Conservation (phyloP, 2,329 filamentous ascomycete genomes). For the Samsoniella hepiali region DNA sequence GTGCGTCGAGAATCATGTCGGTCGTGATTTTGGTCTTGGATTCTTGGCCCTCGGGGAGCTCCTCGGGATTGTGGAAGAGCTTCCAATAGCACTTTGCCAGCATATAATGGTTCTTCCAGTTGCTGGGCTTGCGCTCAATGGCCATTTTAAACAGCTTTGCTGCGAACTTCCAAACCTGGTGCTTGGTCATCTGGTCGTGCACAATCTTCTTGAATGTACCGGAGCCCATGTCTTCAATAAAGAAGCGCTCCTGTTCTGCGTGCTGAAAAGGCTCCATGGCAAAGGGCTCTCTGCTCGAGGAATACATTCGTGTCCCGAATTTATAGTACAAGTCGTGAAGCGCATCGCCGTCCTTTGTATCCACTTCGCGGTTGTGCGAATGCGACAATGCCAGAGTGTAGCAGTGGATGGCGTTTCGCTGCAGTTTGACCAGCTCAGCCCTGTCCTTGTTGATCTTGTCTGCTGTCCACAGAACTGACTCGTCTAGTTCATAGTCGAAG, state of each 20-base stretch:
- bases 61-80: conserved; percentile 52
- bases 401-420: conserved; percentile 80
- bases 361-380: conserved; percentile 44
- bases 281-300: conserved; percentile 60
- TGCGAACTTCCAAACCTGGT: conserved; percentile 61
- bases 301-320: conserved; percentile 60
- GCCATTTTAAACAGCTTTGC: conserved; percentile 55
- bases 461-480: conserved; percentile 81
- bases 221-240: conserved; percentile 48
- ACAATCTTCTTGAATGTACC: conserved; percentile 51
- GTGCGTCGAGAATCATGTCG: conserved; percentile 43
- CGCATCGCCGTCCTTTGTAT: conserved; percentile 48
- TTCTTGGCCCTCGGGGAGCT: conserved; percentile 44
- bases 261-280: conserved; percentile 61
- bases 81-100: conserved; percentile 62
- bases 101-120: conserved; percentile 62
- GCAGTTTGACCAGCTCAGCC: conserved; percentile 68
- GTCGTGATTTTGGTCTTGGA: conserved; percentile 30
- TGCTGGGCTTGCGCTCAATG: conserved; percentile 49
- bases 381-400: conserved; percentile 61
- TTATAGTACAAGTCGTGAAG: conserved; percentile 58
- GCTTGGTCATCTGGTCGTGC: conserved; percentile 55
- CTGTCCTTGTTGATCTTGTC: conserved; percentile 88
- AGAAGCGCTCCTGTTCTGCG: conserved; percentile 54
- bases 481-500: conserved; percentile 83